Evolutionary conservation across 2,329 filamentous ascomycete genomes (phyloP), one percentile per base, ranked within the genome.

Genomic region (Ophiostoma perfectum): DNA sequence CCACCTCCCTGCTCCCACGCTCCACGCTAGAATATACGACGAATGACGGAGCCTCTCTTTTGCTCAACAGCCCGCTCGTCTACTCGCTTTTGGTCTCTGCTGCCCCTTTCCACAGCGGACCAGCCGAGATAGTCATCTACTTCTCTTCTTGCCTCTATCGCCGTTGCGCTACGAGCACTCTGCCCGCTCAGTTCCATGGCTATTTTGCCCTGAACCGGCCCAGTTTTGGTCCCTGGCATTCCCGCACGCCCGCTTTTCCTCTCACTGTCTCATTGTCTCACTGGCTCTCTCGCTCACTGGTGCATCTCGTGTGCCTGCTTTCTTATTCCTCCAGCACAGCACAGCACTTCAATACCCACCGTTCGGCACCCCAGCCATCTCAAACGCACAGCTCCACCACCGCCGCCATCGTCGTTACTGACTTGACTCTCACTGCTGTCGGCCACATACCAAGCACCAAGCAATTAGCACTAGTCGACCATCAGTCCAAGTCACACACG

Each of bases 291-390:
- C 2, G 14, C n/a, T 7, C 14, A 47, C 45, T 12, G n/a, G 45
- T 47, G 45, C 14, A 14, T 14, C 45, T 12, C 8, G 45, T 45
- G n/a, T 16, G n/a, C n/a, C 45, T 52, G 47, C 47, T 52, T 52
- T 52, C 47, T 52, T 52, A 18, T 52, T 52, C 47, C 47, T 52
- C 47, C 8, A 58, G 18, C 16, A 52, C 47, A 52, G 18, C 14
- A 52, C 11, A 60, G 18, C n/a, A 7, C 16, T 6, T 5, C 12
- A 16, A 11, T 36, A 62, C 55, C 38, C 38, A 63, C 55, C 41
- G 27, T 3, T 16, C 9, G 41, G 63, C 63, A 44, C 66, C 67
- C 67, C 67, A 69, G 67, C 68, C 68, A 69, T 66, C 68, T 66
- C 47, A 66, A 58, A 66, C 47, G 60, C 68, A 65, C 36, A 9